phyloP scores from a whole-genome alignment of 163 green algal genomes.

The Chlorella variabilis region DNA sequence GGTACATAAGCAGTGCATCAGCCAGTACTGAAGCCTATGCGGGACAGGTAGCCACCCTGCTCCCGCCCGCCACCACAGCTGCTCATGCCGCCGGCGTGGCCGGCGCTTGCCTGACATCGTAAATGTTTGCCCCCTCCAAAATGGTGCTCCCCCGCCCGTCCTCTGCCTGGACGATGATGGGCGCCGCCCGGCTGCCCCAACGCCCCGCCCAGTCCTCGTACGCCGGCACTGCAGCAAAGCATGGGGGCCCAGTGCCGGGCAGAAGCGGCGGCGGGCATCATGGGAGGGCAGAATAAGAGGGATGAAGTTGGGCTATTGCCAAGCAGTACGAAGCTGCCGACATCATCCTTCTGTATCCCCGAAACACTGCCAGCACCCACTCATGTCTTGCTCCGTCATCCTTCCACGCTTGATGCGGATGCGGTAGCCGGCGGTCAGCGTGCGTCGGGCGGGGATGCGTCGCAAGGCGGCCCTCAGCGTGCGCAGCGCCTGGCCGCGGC shows the following conservation, averaged over 20 bases:
- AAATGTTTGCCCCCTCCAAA: neutral
- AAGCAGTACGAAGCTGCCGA: too few relatives aligned
- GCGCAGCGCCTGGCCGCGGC: neutral
- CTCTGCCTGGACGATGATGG: conserved; percentile 20
- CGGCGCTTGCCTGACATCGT: neutral
- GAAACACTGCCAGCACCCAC: neutral
- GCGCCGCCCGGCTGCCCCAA: conserved; percentile 2
- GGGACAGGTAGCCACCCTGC: too few relatives aligned
- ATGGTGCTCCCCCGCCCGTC: neutral
- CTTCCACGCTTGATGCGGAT: neutral
- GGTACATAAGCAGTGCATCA: too few relatives aligned
- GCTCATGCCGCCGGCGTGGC: too few relatives aligned
- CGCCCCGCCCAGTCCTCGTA: conserved; percentile 13
- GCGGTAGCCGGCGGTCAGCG: neutral
- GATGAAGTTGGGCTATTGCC: too few relatives aligned
- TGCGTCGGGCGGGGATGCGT: neutral
- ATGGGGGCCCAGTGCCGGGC: conserved; percentile 17
- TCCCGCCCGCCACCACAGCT: too few relatives aligned
- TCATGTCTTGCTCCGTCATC: neutral
- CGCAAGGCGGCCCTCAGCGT: neutral
- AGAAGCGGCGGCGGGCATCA: too few relatives aligned
- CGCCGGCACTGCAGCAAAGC: too few relatives aligned
- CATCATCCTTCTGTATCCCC: too few relatives aligned
- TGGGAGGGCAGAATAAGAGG: too few relatives aligned
- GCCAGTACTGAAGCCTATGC: too few relatives aligned